phyloP scores from a whole-genome alignment of 164 flowering plant genomes.

The Stephania cephalantha region DNA sequence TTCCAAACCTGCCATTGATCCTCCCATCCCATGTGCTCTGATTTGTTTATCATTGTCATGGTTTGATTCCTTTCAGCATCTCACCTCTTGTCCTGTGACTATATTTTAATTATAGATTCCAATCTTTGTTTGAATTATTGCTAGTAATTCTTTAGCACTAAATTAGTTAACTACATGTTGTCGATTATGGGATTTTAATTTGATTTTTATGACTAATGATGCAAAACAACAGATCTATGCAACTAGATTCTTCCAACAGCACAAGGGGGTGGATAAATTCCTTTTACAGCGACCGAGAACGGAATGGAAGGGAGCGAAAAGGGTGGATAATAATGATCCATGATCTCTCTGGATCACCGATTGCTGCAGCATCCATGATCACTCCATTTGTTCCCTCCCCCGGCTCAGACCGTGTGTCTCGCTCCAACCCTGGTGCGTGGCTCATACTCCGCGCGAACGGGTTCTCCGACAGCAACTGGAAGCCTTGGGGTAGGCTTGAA shows the following conservation, averaged over 20 bases:
- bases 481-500: slow-evolving; percentile 96
- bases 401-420: slow-evolving; percentile 71
- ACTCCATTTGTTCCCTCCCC: slow-evolving; percentile 96
- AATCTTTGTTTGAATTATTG: not conserved
- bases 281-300: slow-evolving; percentile 42
- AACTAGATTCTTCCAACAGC: slow-evolving; percentile 40
- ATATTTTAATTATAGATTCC: no score
- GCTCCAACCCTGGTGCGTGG: slow-evolving; percentile 96
- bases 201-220: not conserved
- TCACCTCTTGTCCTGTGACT: not conserved
- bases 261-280: slow-evolving; percentile 50
- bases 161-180: not conserved
- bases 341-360: slow-evolving; percentile 91
- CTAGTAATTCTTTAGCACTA: not conserved
- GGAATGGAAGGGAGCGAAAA: slow-evolving; percentile 57
- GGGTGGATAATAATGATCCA: slow-evolving; percentile 92
- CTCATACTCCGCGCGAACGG: slow-evolving; percentile 81
- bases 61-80: not conserved
- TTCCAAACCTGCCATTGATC: slow-evolving; percentile 6
- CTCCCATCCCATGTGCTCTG: slow-evolving; percentile 18
- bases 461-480: slow-evolving; percentile 58
- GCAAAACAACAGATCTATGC: slow-evolving; percentile 45
- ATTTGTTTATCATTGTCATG: not conserved
- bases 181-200: slow-evolving; percentile 3
- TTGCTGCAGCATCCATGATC: slow-evolving; percentile 93